phyloP scores from a whole-genome alignment of 1,284 basidiomycete genomes.

The Cutaneotrichosporon sp. region DNA sequence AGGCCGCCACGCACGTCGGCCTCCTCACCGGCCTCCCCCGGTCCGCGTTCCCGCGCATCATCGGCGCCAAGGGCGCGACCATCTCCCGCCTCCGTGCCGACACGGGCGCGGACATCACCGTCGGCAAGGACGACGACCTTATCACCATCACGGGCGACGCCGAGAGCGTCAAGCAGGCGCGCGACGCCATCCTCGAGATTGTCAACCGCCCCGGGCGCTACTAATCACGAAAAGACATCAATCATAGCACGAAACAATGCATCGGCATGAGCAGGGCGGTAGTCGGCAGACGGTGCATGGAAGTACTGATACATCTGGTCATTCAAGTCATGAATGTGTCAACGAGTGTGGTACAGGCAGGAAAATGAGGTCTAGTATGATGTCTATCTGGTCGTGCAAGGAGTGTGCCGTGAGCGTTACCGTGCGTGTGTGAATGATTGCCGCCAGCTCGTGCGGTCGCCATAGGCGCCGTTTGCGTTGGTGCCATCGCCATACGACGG shows the following conservation, averaged over 20 bases:
- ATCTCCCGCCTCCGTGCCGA: conserved; percentile 78
- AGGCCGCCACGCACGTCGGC: conserved; percentile 56
- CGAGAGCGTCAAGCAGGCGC: conserved; percentile 69
- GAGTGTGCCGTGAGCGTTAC: neutral
- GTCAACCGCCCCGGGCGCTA: conserved; percentile 42
- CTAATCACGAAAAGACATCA: neutral
- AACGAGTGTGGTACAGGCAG: neutral
- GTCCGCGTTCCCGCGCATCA: conserved; percentile 67
- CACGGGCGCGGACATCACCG: conserved; percentile 85
- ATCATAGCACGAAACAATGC: neutral
- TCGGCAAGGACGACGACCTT: conserved; percentile 75
- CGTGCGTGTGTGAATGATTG: neutral
- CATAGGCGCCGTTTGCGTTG: neutral
- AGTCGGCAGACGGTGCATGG: neutral
- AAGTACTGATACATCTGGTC: neutral
- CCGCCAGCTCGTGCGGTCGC: neutral
- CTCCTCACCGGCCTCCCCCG: conserved; percentile 54
- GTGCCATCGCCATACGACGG: neutral
- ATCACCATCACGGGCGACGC: conserved; percentile 77
- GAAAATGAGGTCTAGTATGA: neutral
- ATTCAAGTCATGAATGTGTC: neutral
- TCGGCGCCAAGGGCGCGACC: conserved; percentile 71
- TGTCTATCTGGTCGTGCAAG: neutral
- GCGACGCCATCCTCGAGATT: conserved; percentile 75
- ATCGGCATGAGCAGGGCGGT: neutral